Base-by-base conservation (phyloP, 2,329 filamentous ascomycete genomes). In the Trichoderma sp. region DNA sequence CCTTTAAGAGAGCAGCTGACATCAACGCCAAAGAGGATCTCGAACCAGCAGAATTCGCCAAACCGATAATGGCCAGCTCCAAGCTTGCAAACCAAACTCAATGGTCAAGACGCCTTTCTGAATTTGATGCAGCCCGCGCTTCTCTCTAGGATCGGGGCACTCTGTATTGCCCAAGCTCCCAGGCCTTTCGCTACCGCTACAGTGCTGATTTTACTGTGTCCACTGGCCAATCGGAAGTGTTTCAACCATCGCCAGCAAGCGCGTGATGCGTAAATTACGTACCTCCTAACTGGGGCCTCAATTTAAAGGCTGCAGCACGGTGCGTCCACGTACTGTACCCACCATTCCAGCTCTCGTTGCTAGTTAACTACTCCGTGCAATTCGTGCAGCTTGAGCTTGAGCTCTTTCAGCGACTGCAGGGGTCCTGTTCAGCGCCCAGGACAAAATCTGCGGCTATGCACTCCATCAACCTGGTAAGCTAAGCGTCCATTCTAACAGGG, bases 261-360 rank as follows among this genome's bases (percentile, higher is more conserved):
- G 60, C 68, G 68, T 69, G 68, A 69, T 69, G 68, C 68, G 61
- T 69, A 69, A 69, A 69, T 69, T 69, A 69, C 68, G 68, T 69
- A 69, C 33, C 68, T 63, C 58, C 66, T 62, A 57, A 62, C 35
- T 27, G 27, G 66, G 58, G 49, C 33, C 43, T 57, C 61, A 35
- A 60, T 21, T 69, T 65, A 65, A 61, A 55, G 60, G 33, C 35
- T 65, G 40, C 31, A 24, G 57, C 16, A 16, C 67, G 13, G 49
- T 68, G 35, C 53, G 35, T 6, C 6, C 11, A 10, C 10, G 56
- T 24, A 65, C 68, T 65, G 61, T 69, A 35, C 33, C 47, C 35
- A 37, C 49, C 35, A 24, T 33, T 33, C 62, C 49, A 43, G 52
- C 62, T 65, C 49, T 49, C 40, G 49, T 43, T 40, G 61, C 55